Percentiles rank a stretch among this genome's conserved stretches.
Evolutionary conservation across 2,329 filamentous ascomycete species (phyloP).

Genomic region (Calonectria crousiana): DNA sequence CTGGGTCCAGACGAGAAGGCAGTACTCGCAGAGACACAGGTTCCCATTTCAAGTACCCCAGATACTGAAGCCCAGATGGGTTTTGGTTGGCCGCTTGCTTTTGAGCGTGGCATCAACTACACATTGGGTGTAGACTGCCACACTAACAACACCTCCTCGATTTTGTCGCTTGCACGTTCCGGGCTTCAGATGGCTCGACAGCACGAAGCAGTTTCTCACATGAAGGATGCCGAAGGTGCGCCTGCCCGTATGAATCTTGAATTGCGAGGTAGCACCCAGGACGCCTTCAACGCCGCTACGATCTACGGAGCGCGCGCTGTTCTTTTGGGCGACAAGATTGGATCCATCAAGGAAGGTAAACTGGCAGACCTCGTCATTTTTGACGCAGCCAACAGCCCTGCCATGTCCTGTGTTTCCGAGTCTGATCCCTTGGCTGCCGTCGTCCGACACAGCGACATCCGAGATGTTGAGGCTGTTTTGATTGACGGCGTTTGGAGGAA

Average conservation of each 20-base stretch:
- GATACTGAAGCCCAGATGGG: constrained; percentile 21
- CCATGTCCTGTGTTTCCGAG: constrained; percentile 21
- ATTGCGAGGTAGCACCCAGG: constrained; percentile 15
- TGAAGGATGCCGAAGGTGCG: constrained; percentile 3
- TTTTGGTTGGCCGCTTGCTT: constrained; percentile 22
- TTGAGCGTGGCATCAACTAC: constrained; percentile 6
- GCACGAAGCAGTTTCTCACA: constrained; percentile 1
- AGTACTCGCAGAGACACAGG: neutral
- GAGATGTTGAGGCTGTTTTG: constrained; percentile 21
- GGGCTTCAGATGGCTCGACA: constrained; percentile 21
- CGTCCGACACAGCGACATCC: constrained; percentile 16
- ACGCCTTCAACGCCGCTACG: constrained; percentile 21
- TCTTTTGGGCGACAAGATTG: constrained; percentile 19
- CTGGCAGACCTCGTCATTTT: constrained; percentile 24
- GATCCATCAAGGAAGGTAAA: constrained; percentile 19
- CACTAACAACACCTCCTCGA: constrained; percentile 16
- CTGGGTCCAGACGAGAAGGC: neutral
- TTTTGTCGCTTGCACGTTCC: constrained; percentile 15
- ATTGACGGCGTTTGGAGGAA: constrained; percentile 25
- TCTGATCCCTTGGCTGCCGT: constrained; percentile 19
- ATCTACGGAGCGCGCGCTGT: constrained; percentile 24
- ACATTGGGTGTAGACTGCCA: constrained; percentile 24
- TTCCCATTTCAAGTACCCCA: constrained; percentile 16
- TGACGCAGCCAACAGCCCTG: neutral
- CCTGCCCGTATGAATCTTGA: constrained; percentile 15